phyloP scores from a whole-genome alignment of 345 rosid species.

The Lepidium aucheri region DNA sequence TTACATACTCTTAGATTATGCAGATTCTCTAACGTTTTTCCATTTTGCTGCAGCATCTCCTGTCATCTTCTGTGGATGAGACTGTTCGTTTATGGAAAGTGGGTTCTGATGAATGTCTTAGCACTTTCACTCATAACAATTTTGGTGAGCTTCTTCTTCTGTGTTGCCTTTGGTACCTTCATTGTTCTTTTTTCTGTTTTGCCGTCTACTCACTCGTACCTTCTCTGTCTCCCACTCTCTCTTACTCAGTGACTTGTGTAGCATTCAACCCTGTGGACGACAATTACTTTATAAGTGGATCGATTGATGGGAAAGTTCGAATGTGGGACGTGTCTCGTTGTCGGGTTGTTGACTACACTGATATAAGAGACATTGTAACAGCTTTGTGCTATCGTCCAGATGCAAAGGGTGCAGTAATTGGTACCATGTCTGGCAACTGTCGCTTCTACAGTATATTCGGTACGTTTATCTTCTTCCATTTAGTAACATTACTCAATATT shows the following conservation, averaged over 20 bases:
- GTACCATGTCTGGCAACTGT: constrained; percentile 61
- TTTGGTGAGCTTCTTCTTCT: constrained; percentile 34
- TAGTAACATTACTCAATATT: background rate
- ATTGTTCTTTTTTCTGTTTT: background rate
- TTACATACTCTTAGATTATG: background rate
- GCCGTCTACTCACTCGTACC: background rate
- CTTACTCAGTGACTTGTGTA: constrained; percentile 51
- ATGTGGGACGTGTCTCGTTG: constrained; percentile 56
- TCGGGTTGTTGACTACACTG: constrained; percentile 52
- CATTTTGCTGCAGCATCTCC: constrained; percentile 40
- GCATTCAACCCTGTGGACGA: constrained; percentile 53
- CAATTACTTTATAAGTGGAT: constrained; percentile 53
- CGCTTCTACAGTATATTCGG: constrained; percentile 44
- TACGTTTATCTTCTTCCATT: constrained; percentile 16
- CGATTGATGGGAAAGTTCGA: constrained; percentile 69
- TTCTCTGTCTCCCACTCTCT: background rate
- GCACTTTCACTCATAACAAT: constrained; percentile 50
- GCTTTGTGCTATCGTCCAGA: constrained; percentile 55
- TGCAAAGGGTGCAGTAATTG: constrained; percentile 64
- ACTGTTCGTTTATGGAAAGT: constrained; percentile 67
- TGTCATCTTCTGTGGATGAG: constrained; percentile 59
- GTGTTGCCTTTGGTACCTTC: background rate
- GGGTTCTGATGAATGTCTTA: constrained; percentile 42
- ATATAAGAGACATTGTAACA: constrained; percentile 57
- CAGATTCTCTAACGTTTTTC: background rate